Percentiles rank a stretch among this genome's conserved stretches.
Conservation (phyloP, 306 rosid genomes). For the Inga oerstediana region DNA sequence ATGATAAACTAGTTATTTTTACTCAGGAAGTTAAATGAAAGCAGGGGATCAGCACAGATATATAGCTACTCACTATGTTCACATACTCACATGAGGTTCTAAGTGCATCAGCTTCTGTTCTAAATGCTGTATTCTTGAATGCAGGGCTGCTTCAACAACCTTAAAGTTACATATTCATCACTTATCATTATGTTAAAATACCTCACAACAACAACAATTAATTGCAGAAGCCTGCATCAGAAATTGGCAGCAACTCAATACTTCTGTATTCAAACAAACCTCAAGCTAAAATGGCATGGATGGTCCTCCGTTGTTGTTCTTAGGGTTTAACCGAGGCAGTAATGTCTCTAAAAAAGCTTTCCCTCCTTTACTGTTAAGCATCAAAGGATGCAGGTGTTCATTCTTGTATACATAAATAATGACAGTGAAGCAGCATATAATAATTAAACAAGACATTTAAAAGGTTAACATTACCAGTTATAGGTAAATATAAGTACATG, state of each 20-base stretch:
- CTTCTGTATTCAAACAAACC: slow-evolving; percentile 51
- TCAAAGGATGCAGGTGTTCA: slow-evolving; percentile 34
- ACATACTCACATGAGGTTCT: slow-evolving; percentile 99
- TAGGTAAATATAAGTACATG: slow-evolving; percentile 83
- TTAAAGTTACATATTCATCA: slow-evolving; percentile 40
- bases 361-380: slow-evolving; percentile 77
- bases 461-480: slow-evolving; percentile 61
- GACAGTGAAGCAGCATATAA: slow-evolving; percentile 20
- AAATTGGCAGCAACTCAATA: neutral
- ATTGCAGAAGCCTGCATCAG: slow-evolving; percentile 4
- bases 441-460: slow-evolving; percentile 21
- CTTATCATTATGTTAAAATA: neutral
- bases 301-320: slow-evolving; percentile 76
- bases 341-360: slow-evolving; percentile 84
- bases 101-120: slow-evolving; percentile 72
- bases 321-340: slow-evolving; percentile 84
- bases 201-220: neutral
- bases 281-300: slow-evolving; percentile 95
- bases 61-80: slow-evolving; percentile 78
- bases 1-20: slow-evolving; percentile 27
- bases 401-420: slow-evolving; percentile 24
- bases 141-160: slow-evolving; percentile 98
- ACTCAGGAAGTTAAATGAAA: slow-evolving; percentile 10
- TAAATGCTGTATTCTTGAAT: slow-evolving; percentile 84
- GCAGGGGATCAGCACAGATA: slow-evolving; percentile 30